A percentile compares a stretch with the other conserved stretches of the same genome.
Evolutionary conservation across 495 filamentous ascomycete genomes (phyloP).

Genomic region (Neurospora terricola): DNA sequence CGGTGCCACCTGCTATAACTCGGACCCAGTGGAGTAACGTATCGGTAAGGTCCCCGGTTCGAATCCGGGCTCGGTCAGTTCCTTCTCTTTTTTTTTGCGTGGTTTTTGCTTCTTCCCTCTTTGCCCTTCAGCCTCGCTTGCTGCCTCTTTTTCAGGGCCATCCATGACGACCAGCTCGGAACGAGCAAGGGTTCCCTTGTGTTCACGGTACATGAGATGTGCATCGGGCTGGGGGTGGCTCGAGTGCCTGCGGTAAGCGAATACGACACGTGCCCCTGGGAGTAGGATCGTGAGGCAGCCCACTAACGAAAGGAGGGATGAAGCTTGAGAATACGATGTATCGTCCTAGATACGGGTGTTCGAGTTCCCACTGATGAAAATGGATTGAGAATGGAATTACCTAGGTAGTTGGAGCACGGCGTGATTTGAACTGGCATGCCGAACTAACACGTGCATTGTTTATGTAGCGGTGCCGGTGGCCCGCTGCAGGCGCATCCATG

Average conservation of each 20-base stretch:
- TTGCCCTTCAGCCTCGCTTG: not conserved
- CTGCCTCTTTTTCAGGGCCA: not conserved
- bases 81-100: not conserved
- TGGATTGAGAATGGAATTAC: not conserved
- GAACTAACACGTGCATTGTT: not conserved
- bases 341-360: not conserved
- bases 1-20: not conserved
- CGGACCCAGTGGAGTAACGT: not conserved
- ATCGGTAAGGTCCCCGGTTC: not conserved
- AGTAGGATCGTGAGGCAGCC: not conserved
- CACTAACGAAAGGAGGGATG: not conserved
- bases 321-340: not conserved
- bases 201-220: not conserved
- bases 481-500: not conserved
- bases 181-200: not conserved
- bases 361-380: not conserved
- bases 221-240: not conserved
- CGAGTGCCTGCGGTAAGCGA: not conserved
- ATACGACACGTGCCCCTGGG: not conserved
- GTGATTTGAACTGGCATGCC: not conserved
- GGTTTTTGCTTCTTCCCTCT: not conserved
- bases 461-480: not conserved
- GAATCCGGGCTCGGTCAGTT: not conserved
- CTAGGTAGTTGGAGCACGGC: not conserved
- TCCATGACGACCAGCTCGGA: not conserved